Evolutionary conservation across 371 early-diverging fungal species (phyloP).

Genomic region (Apophysomyces elegans): DNA sequence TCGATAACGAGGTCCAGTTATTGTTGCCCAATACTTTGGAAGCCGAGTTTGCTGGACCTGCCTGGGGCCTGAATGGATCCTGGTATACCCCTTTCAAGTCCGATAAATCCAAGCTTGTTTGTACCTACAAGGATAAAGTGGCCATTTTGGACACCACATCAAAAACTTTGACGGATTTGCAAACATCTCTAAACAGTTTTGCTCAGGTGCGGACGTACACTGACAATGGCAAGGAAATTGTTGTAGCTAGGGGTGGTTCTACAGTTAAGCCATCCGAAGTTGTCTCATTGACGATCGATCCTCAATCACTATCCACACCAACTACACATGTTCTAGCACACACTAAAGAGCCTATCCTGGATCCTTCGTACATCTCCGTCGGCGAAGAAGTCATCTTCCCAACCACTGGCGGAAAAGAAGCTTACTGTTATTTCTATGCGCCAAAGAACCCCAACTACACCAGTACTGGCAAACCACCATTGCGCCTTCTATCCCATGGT

Average conservation of each 20-base stretch:
- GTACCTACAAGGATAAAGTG: slow-evolving; percentile 45
- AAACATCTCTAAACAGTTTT: slow-evolving; percentile 37
- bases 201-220: slow-evolving; percentile 35
- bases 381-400: slow-evolving; percentile 69
- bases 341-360: slow-evolving; percentile 29
- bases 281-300: slow-evolving; percentile 23
- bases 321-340: slow-evolving; percentile 22
- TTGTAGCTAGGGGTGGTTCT: slow-evolving; percentile 38
- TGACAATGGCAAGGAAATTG: slow-evolving; percentile 36
- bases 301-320: neutral
- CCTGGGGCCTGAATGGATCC: slow-evolving; percentile 42
- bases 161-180: slow-evolving; percentile 48
- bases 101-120: slow-evolving; percentile 44
- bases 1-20: slow-evolving; percentile 25
- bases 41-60: slow-evolving; percentile 63
- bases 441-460: slow-evolving; percentile 67
- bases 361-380: slow-evolving; percentile 58
- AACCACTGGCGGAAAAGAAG: slow-evolving; percentile 50
- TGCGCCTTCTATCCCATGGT: slow-evolving; percentile 73
- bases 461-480: slow-evolving; percentile 65
- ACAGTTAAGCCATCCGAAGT: slow-evolving; percentile 28
- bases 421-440: slow-evolving; percentile 67
- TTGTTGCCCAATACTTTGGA: slow-evolving; percentile 53
- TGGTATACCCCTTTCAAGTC: slow-evolving; percentile 50
- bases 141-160: slow-evolving; percentile 53